Evolutionary conservation across 1,139 yeast species (phyloP).

Genomic region (Yamadazyma triangularis): DNA sequence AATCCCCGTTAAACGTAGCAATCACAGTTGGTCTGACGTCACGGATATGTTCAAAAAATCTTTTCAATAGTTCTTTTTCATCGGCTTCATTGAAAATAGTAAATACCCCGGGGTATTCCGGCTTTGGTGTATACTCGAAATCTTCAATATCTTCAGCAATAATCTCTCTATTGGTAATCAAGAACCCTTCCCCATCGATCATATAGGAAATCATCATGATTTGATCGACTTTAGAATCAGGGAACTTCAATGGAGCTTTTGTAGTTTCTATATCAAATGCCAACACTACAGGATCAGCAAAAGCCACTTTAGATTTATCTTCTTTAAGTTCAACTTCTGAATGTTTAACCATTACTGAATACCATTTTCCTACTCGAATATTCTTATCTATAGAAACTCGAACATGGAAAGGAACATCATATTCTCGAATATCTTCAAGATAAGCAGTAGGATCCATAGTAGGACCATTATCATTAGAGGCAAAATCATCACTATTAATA

Average conservation of each 20-base stretch:
- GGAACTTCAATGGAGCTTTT: conserved; percentile 92
- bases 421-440: conserved; percentile 82
- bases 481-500: conserved; percentile 7
- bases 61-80: conserved; percentile 65
- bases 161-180: conserved; percentile 91
- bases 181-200: conserved; percentile 96
- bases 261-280: conserved; percentile 99
- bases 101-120: conserved; percentile 90
- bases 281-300: conserved; percentile 95
- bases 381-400: conserved; percentile 87
- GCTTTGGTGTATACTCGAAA: conserved; percentile 95
- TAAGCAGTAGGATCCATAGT: conserved; percentile 57
- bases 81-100: conserved; percentile 86
- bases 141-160: conserved; percentile 94
- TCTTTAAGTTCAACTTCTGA: conserved; percentile 56
- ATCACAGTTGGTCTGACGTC: conserved; percentile 91
- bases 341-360: conserved; percentile 64
- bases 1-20: conserved; percentile 97
- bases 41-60: conserved; percentile 87
- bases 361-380: conserved; percentile 95
- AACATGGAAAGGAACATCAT: conserved; percentile 95
- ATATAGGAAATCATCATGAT: conserved; percentile 99
- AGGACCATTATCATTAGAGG: conserved; percentile 6
- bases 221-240: conserved; percentile 89
- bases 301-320: conserved; percentile 73